Conservation (phyloP, 2,329 filamentous ascomycete genomes). For the Parastagonospora avenae region DNA sequence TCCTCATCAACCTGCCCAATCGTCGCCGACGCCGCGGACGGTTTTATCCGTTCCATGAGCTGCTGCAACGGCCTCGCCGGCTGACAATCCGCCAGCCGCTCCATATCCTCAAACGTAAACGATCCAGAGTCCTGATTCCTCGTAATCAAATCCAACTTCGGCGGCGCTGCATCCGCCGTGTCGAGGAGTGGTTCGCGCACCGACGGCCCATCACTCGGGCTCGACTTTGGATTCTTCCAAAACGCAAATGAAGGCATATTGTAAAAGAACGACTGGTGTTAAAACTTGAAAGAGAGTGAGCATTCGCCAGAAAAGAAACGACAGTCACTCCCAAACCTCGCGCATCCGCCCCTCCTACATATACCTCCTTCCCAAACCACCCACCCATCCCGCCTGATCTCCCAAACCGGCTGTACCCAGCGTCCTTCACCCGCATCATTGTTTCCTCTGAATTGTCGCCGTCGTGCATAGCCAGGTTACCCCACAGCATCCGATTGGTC, state of each 20-base stretch:
- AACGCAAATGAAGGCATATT: slow-evolving; percentile 26
- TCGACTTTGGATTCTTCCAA: slow-evolving; percentile 1
- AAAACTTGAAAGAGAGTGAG: slow-evolving; percentile 3
- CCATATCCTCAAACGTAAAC: slow-evolving; percentile 22
- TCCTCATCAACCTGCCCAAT: not conserved
- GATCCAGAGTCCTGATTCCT: slow-evolving; percentile 23
- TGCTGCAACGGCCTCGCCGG: not conserved
- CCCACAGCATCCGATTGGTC: slow-evolving; percentile 9
- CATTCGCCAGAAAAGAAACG: not conserved
- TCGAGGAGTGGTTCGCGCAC: not conserved
- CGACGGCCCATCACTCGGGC: not conserved
- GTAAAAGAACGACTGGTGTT: slow-evolving; percentile 4
- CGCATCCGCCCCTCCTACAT: not conserved
- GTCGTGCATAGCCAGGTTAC: slow-evolving; percentile 6
- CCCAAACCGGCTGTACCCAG: slow-evolving; percentile 8
- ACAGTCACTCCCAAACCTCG: slow-evolving; percentile 1
- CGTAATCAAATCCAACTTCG: slow-evolving; percentile 15
- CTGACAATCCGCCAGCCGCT: not conserved
- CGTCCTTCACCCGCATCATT: slow-evolving; percentile 14
- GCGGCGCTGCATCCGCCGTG: not conserved
- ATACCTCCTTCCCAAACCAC: slow-evolving; percentile 3
- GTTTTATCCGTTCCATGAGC: not conserved
- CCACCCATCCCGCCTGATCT: not conserved
- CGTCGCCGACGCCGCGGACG: not conserved
- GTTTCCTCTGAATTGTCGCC: slow-evolving; percentile 13